Evolutionary conservation across 2,329 filamentous ascomycete genomes (phyloP), one percentile per base, ranked within the genome.

Genomic region (Alternaria brassicae): DNA sequence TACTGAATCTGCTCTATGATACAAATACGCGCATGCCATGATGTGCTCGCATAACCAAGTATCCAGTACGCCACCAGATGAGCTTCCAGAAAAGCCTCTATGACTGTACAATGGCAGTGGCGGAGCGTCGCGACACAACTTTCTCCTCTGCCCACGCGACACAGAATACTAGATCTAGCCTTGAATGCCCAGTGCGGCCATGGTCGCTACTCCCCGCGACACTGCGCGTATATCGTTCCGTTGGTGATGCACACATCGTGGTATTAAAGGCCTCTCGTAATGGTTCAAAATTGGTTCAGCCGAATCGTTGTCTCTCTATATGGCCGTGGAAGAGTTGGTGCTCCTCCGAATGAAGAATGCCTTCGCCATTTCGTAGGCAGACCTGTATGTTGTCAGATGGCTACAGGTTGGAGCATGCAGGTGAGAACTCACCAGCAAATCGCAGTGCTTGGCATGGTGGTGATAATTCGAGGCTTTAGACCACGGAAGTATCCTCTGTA

Each of bases 401-500:
- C 39, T 15, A 15, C 28, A 25, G 4, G 21, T 19, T n/a, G 25
- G 12, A 27, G 2, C 28, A n/a, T 6, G 32, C 27, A 30, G 5
- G 45, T 19, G 13, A 45, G 10, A 15, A 79, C 84, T 73, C 77
- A 95, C 95, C 95, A 99, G 84, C 95, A 99, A 74, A 99, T 99
- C n/a, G 95, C 95, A 32, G 95, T 99, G 81, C 93, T 97, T 19
- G 95, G 95, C 91, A 98, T 98, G 1, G 95, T 97, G 10, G 93
- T 97, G 63, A 99, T 89, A 47, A 99, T 90, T 72, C 95, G 86
- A 45, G 95, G 95, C 70, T 91, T 89, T 75, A 97, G 87, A 41
- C 95, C 95, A 76, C 96, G 93, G 81, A 97, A 93, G 80, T 98
- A 99, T 3, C 95, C 95, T 56, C 83, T 84, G 72, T 91, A 84